phyloP scores from a whole-genome alignment of 78 protist species.

The Dictyostelium intermedium region DNA sequence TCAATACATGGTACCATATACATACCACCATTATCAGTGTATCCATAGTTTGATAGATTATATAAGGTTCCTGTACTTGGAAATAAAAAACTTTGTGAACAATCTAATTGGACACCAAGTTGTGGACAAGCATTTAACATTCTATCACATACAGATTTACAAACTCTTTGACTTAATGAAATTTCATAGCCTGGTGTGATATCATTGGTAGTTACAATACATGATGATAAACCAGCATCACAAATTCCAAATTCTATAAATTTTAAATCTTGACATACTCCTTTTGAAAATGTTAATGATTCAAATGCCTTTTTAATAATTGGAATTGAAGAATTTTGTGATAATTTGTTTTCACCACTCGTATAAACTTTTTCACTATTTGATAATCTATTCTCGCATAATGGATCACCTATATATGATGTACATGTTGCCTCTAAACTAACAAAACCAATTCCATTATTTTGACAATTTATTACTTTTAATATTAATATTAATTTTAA shows the following conservation, averaged over 20 bases:
- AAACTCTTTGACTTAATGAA: background rate
- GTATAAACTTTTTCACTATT: background rate
- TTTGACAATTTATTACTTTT: background rate
- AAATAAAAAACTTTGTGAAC: background rate
- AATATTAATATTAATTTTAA: background rate
- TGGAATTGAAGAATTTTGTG: background rate
- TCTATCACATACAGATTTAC: slow-evolving; percentile 1
- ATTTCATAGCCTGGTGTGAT: background rate
- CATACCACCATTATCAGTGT: background rate
- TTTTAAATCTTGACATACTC: background rate
- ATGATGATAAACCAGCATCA: background rate
- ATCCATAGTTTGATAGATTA: background rate
- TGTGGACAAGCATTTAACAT: background rate
- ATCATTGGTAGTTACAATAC: background rate
- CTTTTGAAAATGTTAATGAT: background rate
- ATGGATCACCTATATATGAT: background rate
- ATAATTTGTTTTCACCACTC: background rate
- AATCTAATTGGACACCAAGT: background rate
- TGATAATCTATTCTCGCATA: background rate
- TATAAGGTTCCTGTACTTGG: background rate
- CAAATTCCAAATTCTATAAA: background rate
- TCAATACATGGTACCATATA: background rate
- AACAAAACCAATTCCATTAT: background rate
- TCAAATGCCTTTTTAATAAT: background rate
- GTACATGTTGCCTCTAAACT: background rate